phyloP scores from a whole-genome alignment of 1,139 yeast genomes.

The Geotrichum citri-aurantii region DNA sequence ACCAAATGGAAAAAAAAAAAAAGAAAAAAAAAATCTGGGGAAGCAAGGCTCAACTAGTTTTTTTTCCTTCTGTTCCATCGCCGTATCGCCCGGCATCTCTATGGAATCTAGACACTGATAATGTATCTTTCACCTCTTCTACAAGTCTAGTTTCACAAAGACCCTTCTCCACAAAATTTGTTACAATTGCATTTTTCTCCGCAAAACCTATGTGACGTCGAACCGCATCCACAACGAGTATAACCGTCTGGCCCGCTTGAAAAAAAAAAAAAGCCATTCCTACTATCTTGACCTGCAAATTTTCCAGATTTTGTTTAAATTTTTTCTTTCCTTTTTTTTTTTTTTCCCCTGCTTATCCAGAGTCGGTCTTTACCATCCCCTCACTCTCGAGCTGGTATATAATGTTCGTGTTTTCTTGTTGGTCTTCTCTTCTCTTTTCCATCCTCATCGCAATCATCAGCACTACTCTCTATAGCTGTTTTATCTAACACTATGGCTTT shows the following conservation, averaged over 20 bases:
- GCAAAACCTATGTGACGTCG: not conserved
- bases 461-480: not conserved
- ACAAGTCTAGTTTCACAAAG: not conserved
- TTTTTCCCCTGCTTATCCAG: not conserved
- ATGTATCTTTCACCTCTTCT: not conserved
- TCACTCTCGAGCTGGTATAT: not conserved
- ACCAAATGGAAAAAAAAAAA: not conserved
- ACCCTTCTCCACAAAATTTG: not conserved
- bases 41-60: not conserved
- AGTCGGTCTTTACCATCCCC: not conserved
- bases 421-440: not conserved
- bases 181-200: not conserved
- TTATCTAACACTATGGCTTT: slow-evolving; percentile 15
- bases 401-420: not conserved
- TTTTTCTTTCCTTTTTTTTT: not conserved
- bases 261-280: no score
- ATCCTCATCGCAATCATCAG: not conserved
- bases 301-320: no score
- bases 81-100: not conserved
- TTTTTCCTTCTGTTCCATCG: no score
- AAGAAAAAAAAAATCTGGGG: no score
- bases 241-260: not conserved
- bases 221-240: not conserved
- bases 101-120: not conserved
- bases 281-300: not conserved